Evolutionary conservation across 148 eudicot genomes (phyloP).

Genomic region (Nyssa sinensis): DNA sequence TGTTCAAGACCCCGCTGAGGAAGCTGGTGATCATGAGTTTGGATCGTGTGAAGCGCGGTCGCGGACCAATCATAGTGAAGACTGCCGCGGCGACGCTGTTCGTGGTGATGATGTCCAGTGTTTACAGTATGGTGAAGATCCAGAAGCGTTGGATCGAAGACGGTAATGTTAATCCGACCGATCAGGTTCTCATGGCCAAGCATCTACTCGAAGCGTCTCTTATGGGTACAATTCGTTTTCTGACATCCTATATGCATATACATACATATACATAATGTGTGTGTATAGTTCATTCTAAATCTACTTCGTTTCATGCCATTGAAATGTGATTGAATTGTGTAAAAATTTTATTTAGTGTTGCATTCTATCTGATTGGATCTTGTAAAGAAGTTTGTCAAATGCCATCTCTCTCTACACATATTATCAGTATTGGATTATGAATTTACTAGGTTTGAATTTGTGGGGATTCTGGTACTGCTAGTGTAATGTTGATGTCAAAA

Average conservation of each 20-base stretch:
- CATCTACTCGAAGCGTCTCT: slow-evolving; percentile 83
- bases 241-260: not conserved
- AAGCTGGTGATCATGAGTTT: slow-evolving; percentile 58
- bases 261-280: not conserved
- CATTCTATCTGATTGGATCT: not conserved
- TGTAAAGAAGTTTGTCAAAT: not conserved
- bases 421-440: no score
- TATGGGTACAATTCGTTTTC: slow-evolving; percentile 47
- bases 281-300: not conserved
- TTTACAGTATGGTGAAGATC: slow-evolving; percentile 43
- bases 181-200: slow-evolving; percentile 62
- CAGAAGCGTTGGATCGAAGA: slow-evolving; percentile 46
- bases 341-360: no score
- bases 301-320: not conserved
- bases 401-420: no score
- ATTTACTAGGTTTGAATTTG: no score
- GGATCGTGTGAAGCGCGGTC: slow-evolving; percentile 74
- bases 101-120: slow-evolving; percentile 47
- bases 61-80: slow-evolving; percentile 76
- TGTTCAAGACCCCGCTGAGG: slow-evolving; percentile 72
- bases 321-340: not conserved
- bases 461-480: no score
- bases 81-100: slow-evolving; percentile 54
- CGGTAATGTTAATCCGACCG: slow-evolving; percentile 62
- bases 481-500: no score